Evolutionary conservation across 257 asterid species (phyloP).

Genomic region (Fraxinus americana): DNA sequence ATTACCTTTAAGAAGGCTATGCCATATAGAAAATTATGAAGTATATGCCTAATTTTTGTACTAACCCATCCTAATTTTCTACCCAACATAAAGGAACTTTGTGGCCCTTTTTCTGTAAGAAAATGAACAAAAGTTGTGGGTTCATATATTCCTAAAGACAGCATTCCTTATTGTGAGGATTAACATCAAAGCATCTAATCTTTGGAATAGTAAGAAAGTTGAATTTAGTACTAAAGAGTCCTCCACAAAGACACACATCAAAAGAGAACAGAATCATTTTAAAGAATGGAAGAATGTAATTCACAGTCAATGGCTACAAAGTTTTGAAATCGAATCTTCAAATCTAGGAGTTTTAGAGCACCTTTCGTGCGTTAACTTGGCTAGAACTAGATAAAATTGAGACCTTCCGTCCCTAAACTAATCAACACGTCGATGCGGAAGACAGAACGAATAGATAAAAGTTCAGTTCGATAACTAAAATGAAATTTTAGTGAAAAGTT

Average conservation of each 20-base stretch:
- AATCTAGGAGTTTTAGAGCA: neutral
- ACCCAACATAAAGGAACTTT: no score
- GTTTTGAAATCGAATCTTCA: constrained; percentile 5
- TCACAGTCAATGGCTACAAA: constrained; percentile 24
- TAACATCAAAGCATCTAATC: constrained; percentile 20
- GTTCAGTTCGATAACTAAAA: no score
- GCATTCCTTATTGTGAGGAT: constrained; percentile 16
- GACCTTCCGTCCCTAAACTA: no score
- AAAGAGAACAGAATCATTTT: constrained; percentile 36
- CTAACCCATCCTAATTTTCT: no score
- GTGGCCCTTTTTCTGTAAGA: no score
- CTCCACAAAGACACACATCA: constrained; percentile 25
- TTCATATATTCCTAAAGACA: constrained; percentile 17
- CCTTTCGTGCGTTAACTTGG: no score
- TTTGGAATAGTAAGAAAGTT: constrained; percentile 3
- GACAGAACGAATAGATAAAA: neutral
- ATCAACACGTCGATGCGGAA: neutral
- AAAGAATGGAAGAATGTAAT: constrained; percentile 24
- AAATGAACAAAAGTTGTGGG: neutral
- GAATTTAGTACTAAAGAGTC: constrained; percentile 19
- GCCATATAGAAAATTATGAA: neutral
- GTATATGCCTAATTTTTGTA: no score
- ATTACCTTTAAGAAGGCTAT: neutral
- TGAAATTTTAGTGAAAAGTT: no score
- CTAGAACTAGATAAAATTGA: no score